A percentile compares a stretch with the other conserved stretches of the same genome.
phyloP scores from a whole-genome alignment of 108 stramenopile species.

The Phaeodactylum tricornutum region DNA sequence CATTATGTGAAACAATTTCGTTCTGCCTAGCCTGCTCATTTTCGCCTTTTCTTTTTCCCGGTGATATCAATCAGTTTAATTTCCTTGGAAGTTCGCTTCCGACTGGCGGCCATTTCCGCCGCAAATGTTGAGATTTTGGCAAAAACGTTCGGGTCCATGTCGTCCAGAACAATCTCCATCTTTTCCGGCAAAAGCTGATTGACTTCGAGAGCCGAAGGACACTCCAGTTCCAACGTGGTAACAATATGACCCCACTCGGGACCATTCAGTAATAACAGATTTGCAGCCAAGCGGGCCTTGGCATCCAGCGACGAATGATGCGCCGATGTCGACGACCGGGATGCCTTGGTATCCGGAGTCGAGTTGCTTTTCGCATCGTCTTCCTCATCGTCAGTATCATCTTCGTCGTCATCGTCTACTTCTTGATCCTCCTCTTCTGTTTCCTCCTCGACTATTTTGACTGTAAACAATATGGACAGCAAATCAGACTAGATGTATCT shows the following conservation, averaged over 20 bases:
- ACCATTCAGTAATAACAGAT: slow-evolving; percentile 73
- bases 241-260: slow-evolving; percentile 82
- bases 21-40: too few species aligned
- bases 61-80: background rate
- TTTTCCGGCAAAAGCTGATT: slow-evolving; percentile 5
- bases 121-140: slow-evolving; percentile 4
- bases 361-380: slow-evolving; percentile 1
- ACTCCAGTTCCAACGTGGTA: slow-evolving; percentile 65
- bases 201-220: slow-evolving; percentile 63
- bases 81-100: background rate
- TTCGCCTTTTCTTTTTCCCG: background rate
- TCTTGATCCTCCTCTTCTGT: slow-evolving; percentile 7
- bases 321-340: slow-evolving; percentile 2
- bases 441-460: background rate
- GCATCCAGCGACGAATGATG: slow-evolving; percentile 46
- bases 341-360: slow-evolving; percentile 3
- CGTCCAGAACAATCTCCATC: slow-evolving; percentile 4
- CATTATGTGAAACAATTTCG: too few species aligned
- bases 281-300: slow-evolving; percentile 62
- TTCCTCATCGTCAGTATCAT: slow-evolving; percentile 3
- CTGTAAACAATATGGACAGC: too few species aligned
- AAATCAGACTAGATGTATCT: too few species aligned
- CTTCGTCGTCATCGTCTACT: slow-evolving; percentile 1
- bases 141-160: slow-evolving; percentile 6
- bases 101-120: background rate